Conservation (phyloP, 306 rosid species). For the Rosa chinensis region DNA sequence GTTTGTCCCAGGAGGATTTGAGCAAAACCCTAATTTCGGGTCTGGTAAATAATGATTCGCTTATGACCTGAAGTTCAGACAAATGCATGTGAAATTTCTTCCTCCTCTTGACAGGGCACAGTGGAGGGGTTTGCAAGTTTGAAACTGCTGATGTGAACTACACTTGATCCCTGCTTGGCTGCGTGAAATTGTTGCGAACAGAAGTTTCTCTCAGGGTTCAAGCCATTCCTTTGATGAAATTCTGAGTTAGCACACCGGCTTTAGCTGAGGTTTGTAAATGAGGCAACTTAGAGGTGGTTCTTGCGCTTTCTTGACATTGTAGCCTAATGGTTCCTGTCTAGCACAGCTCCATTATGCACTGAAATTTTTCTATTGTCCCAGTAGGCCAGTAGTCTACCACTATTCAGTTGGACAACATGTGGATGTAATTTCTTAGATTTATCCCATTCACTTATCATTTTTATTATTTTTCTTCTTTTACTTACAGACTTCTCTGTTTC, state of each 20-base stretch:
- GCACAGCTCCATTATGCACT: conserved; percentile 13
- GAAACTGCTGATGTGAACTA: conserved; percentile 3
- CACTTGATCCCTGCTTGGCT: conserved; percentile 15
- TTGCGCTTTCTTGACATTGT: conserved; percentile 21
- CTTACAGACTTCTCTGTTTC: not conserved
- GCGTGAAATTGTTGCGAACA: conserved; percentile 16
- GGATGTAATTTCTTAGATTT: not conserved
- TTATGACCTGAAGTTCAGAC: conserved; percentile 34
- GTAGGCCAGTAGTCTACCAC: conserved; percentile 16
- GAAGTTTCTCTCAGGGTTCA: not conserved
- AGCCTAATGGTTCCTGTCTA: conserved; percentile 22
- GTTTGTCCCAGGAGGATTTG: conserved; percentile 77
- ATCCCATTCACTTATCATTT: not conserved
- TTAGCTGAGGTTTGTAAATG: conserved; percentile 41
- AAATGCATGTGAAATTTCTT: conserved; percentile 6
- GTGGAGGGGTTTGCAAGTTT: conserved; percentile 14
- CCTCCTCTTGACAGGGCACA: conserved; percentile 5
- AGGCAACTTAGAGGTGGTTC: conserved; percentile 16
- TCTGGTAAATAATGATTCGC: conserved; percentile 47
- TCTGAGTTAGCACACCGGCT: conserved; percentile 21
- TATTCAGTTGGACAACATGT: conserved; percentile 10
- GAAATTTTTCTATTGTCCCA: not conserved
- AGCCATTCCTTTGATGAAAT: conserved; percentile 32
- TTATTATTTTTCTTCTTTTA: not conserved
- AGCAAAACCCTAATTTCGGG: conserved; percentile 52